Evolutionary conservation across 2,329 filamentous ascomycete genomes (phyloP), one percentile per base, ranked within the genome.

Genomic region (Pseudogymnoascus sp.): DNA sequence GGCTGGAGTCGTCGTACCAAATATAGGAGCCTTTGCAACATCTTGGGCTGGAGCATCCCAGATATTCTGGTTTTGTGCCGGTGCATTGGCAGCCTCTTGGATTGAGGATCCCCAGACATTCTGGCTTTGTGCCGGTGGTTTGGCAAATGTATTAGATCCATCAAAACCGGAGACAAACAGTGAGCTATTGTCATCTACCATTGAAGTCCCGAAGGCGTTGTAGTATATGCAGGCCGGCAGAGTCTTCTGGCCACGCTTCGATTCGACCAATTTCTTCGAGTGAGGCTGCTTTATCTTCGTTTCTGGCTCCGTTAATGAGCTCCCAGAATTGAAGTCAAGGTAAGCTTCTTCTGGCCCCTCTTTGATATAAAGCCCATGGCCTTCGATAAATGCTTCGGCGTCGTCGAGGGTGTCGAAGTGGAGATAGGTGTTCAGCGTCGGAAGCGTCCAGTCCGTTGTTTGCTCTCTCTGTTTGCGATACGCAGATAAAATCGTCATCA

Each of bases 391-490:
- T 0, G 81, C 78, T 15, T 88, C 78, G 7, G 89, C 87, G 64
- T 91, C 85, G 33, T 82, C 75, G 63, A 88, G 81, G 0, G 82
- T 84, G 66, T 91, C 89, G 67, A 91, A 92, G 15, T 80, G 78
- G n/a, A 88, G 76, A 65, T 83, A 82, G 7, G 74, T 75, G 69
- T 86, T 86, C 26, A 88, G 73, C 4, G 79, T 79, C 0, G 76
- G 72, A 0, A 84, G 79, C 0, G 84, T 87, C 53, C 88, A 80
- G 66, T 88, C 85, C 67, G 82, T 84, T 2, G 84, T 80, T 5
- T 80, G 78, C 61, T 82, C 81, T 64, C 83, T 79, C 23, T 82
- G 82, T 63, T 84, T 80, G 1, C 82, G 78, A 65, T 86, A 83
- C 1, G 82, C 79, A 62, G 76, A 78, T 60, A 82, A 79, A 21